Evolutionary conservation across 306 rosid species (phyloP).

Genomic region (Acmispon strigosus): DNA sequence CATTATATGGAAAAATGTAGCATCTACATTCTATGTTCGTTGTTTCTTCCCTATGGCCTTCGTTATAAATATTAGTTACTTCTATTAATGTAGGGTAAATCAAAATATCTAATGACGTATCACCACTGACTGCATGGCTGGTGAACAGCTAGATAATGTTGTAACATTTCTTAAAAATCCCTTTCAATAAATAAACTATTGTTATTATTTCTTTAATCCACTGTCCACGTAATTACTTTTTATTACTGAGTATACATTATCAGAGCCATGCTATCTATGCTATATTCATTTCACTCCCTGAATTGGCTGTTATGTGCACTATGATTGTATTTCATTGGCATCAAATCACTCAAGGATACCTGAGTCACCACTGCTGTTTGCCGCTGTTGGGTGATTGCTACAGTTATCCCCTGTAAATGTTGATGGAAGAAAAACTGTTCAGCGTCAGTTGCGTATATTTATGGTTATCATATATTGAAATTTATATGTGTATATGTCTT

Average conservation of each 20-base stretch:
- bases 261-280: background rate
- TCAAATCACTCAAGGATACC: background rate
- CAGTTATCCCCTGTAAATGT: background rate
- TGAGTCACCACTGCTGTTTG: background rate
- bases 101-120: background rate
- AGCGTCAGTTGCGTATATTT: constrained; percentile 10
- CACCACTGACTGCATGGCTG: background rate
- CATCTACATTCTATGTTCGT: background rate
- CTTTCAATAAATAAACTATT: background rate
- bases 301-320: background rate
- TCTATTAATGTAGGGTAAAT: background rate
- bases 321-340: background rate
- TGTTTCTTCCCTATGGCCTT: constrained; percentile 16
- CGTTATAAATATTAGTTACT: background rate
- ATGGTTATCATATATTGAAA: background rate
- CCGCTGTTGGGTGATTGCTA: background rate
- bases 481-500: background rate
- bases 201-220: background rate
- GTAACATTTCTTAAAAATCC: background rate
- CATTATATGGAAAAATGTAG: constrained; percentile 14
- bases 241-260: background rate
- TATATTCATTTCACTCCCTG: background rate
- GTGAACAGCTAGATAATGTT: background rate
- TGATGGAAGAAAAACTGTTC: constrained; percentile 2
- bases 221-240: background rate